Evolutionary conservation across 2,329 filamentous ascomycete species (phyloP).

Genomic region (Ceratocystiopsis brevicomis): DNA sequence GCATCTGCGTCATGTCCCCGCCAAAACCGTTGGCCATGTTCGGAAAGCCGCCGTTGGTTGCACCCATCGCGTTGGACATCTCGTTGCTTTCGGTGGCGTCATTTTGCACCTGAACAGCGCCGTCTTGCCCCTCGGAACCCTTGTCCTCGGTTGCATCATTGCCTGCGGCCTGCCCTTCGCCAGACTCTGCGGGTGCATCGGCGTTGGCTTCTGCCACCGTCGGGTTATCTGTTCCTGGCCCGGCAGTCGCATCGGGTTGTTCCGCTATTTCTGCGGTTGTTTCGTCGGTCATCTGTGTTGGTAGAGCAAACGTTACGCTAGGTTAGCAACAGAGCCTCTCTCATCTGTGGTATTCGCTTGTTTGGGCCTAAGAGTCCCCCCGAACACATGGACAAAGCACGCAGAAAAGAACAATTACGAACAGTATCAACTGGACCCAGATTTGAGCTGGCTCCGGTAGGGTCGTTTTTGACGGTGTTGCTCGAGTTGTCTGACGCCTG

Average conservation of each 20-base stretch:
- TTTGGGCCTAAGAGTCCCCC: too few relatives aligned
- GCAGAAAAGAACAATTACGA: conserved; percentile 5
- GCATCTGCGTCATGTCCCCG: conserved; percentile 58
- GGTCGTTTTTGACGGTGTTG: neutral
- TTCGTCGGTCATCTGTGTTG: neutral
- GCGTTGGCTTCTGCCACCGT: conserved; percentile 7
- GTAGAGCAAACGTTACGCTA: neutral
- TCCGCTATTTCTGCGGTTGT: neutral
- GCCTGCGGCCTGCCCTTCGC: conserved; percentile 11
- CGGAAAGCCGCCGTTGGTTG: conserved; percentile 29
- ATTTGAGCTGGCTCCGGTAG: neutral
- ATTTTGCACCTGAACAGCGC: neutral
- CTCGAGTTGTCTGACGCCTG: conserved; percentile 2
- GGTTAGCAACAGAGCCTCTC: conserved; percentile 4
- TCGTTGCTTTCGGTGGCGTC: conserved; percentile 6
- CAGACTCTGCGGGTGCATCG: conserved; percentile 11
- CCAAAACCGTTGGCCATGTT: conserved; percentile 27
- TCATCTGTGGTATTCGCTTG: too few relatives aligned
- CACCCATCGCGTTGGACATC: conserved; percentile 3
- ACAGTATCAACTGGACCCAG: conserved; percentile 4
- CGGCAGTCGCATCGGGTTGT: conserved; percentile 8
- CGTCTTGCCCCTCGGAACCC: conserved; percentile 16
- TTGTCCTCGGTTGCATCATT: conserved; percentile 14
- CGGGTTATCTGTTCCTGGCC: conserved; percentile 2
- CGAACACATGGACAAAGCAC: neutral